A percentile compares a stretch with the other conserved stretches of the same genome.
Evolutionary conservation across 768 basidiomycete species (phyloP).

Genomic region (Gymnopilus junonius): DNA sequence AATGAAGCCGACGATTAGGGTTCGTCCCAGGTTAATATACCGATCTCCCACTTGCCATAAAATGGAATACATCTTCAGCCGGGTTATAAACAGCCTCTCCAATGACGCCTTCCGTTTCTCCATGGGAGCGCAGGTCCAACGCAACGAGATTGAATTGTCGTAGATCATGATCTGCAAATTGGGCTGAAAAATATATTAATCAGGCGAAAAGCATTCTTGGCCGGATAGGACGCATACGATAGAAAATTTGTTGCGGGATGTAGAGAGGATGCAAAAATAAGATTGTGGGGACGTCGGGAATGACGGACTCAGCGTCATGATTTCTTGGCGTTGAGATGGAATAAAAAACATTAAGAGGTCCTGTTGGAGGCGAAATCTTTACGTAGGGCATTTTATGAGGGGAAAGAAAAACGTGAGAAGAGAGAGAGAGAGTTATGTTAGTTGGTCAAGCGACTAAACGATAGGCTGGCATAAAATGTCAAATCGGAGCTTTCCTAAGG

Average conservation of each 20-base stretch:
- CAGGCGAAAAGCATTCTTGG: background rate
- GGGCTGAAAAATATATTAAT: background rate
- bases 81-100: slow-evolving; percentile 2
- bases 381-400: background rate
- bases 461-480: background rate
- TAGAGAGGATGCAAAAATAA: slow-evolving; percentile 10
- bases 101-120: slow-evolving; percentile 5
- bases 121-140: slow-evolving; percentile 3
- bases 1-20: no score
- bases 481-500: background rate
- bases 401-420: background rate
- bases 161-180: slow-evolving; percentile 1
- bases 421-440: background rate
- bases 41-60: background rate
- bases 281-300: slow-evolving; percentile 4
- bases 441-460: background rate
- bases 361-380: slow-evolving; percentile 9
- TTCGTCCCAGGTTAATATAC: no score
- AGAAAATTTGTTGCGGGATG: slow-evolving; percentile 9
- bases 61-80: slow-evolving; percentile 1
- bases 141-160: slow-evolving; percentile 5
- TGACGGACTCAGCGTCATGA: slow-evolving; percentile 6
- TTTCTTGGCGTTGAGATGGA: slow-evolving; percentile 5
- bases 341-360: slow-evolving; percentile 11
- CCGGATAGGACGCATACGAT: background rate